Evolutionary conservation across 176 grass and related monocot genomes (phyloP).

Genomic region (Miscanthus lutarioriparius): DNA sequence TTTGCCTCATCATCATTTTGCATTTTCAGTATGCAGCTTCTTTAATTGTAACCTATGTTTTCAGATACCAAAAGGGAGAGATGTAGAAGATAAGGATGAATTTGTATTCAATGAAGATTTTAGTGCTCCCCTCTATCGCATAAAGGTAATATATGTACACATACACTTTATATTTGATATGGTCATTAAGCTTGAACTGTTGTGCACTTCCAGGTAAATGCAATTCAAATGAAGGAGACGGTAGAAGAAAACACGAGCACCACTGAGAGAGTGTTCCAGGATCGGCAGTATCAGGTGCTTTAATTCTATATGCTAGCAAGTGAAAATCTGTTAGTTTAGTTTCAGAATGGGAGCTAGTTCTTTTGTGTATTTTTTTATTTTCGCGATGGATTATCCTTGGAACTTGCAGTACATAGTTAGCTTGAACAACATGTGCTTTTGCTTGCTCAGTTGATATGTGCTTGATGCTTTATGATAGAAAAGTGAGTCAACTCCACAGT

Average conservation of each 20-base stretch:
- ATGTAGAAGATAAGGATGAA: constrained; percentile 81
- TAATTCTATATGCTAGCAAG: constrained; percentile 12
- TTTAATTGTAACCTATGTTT: constrained; percentile 42
- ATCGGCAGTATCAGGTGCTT: constrained; percentile 94
- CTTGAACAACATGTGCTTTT: constrained; percentile 25
- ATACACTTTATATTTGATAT: neutral
- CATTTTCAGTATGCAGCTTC: constrained; percentile 25
- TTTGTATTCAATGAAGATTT: constrained; percentile 97
- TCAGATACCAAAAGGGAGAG: constrained; percentile 97
- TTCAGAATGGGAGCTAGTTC: neutral
- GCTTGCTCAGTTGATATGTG: constrained; percentile 13
- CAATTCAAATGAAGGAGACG: constrained; percentile 99
- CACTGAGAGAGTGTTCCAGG: constrained; percentile 96
- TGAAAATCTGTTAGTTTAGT: neutral
- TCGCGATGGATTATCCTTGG: neutral
- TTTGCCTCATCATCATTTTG: constrained; percentile 21
- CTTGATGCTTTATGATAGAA: neutral
- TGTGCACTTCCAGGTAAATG: constrained; percentile 77
- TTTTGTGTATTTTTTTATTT: neutral
- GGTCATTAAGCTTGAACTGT: constrained; percentile 25
- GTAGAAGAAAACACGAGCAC: constrained; percentile 99
- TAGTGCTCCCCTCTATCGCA: constrained; percentile 91
- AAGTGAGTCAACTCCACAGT: neutral
- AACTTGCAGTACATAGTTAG: neutral
- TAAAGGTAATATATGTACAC: constrained; percentile 66